Evolutionary conservation across 1,139 yeast species (phyloP).

Genomic region (Yamadazyma diddensiae): DNA sequence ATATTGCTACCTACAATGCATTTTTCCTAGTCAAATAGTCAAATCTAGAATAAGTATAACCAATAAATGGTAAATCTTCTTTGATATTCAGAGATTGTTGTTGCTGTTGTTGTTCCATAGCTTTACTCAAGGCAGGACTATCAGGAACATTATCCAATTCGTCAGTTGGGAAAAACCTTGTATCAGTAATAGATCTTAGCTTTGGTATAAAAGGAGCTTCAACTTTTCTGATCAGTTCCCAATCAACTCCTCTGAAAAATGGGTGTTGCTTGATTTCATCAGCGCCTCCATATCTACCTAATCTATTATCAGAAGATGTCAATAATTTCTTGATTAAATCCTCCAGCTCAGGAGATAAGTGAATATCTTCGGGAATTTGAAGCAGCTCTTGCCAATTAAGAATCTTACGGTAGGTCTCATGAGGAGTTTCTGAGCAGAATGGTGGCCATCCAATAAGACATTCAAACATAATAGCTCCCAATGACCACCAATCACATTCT

Average conservation of each 20-base stretch:
- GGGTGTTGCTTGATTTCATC: slow-evolving; percentile 91
- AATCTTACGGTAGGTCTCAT: slow-evolving; percentile 93
- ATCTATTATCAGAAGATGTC: slow-evolving; percentile 79
- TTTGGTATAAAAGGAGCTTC: slow-evolving; percentile 88
- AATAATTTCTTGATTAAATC: slow-evolving; percentile 82
- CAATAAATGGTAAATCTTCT: slow-evolving; percentile 93
- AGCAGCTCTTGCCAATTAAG: slow-evolving; percentile 93
- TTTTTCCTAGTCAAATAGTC: slow-evolving; percentile 88
- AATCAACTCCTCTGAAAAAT: slow-evolving; percentile 92
- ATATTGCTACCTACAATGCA: slow-evolving; percentile 47
- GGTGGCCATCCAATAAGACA: slow-evolving; percentile 99
- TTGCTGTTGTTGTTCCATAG: slow-evolving; percentile 58
- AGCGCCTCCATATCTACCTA: slow-evolving; percentile 93
- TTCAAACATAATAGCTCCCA: slow-evolving; percentile 98
- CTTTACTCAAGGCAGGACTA: slow-evolving; percentile 76
- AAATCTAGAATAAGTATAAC: slow-evolving; percentile 92
- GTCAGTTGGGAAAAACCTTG: slow-evolving; percentile 97
- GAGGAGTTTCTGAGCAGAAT: slow-evolving; percentile 98
- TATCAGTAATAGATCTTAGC: slow-evolving; percentile 76
- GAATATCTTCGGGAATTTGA: slow-evolving; percentile 94
- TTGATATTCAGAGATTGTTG: slow-evolving; percentile 48
- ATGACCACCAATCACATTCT: slow-evolving; percentile 99
- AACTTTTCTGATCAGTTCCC: slow-evolving; percentile 90
- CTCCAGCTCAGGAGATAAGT: slow-evolving; percentile 89
- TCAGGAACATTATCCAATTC: slow-evolving; percentile 95